A percentile compares a stretch with the other conserved stretches of the same genome.
Conservation (phyloP, 2,329 filamentous ascomycete genomes). For the Neonectria hederae region DNA sequence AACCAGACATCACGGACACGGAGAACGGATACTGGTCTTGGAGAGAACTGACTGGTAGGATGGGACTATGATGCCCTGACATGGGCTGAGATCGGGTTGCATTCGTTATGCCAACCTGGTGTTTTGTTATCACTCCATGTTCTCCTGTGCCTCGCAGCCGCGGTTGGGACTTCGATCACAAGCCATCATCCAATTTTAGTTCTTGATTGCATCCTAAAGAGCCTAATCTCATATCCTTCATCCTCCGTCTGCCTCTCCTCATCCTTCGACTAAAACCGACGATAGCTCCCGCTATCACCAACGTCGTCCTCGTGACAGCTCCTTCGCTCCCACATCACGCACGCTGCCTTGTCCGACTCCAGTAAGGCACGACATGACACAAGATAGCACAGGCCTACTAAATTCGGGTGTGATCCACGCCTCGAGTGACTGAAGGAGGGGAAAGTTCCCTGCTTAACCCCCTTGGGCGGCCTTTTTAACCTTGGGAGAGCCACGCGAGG, state of each 20-base stretch:
- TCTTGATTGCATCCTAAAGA: background rate
- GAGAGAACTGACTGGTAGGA: conserved; percentile 8
- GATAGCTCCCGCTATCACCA: conserved; percentile 34
- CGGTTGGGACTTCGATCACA: conserved; percentile 19
- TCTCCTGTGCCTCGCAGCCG: conserved; percentile 17
- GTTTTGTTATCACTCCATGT: background rate
- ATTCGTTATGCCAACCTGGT: conserved; percentile 23
- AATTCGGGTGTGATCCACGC: conserved; percentile 27
- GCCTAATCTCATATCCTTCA: conserved; percentile 20
- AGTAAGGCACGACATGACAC: conserved; percentile 18
- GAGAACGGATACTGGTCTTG: background rate
- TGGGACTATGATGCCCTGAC: conserved; percentile 27
- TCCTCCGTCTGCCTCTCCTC: conserved; percentile 20
- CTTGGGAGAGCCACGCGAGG: background rate
- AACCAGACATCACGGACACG: background rate
- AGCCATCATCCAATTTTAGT: conserved; percentile 7
- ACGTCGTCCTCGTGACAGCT: conserved; percentile 38
- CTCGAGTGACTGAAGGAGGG: conserved; percentile 24
- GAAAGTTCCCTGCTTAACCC: conserved; percentile 20
- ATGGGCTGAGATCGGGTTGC: conserved; percentile 27
- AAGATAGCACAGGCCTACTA: background rate
- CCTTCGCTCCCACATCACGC: conserved; percentile 29
- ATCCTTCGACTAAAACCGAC: conserved; percentile 24
- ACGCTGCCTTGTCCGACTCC: conserved; percentile 27
- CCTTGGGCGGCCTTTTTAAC: conserved; percentile 5